Evolutionary conservation across 2,329 filamentous ascomycete genomes (phyloP), one percentile per base, ranked within the genome.

Genomic region (Arthrobotrys musiformis): DNA sequence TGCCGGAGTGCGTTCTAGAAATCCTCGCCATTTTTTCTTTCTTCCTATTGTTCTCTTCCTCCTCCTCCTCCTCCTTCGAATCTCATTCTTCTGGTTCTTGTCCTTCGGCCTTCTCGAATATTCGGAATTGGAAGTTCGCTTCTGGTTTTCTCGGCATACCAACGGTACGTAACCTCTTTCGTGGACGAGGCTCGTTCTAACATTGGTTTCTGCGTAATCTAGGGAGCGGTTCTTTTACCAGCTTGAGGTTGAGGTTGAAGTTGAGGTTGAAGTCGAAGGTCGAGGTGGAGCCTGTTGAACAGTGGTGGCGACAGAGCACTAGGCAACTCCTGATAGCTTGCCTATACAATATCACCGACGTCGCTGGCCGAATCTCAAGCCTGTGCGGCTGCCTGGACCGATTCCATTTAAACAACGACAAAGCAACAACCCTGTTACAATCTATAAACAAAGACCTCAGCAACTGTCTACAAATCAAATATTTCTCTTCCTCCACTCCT

Each of bases 61-160:
- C n/a, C n/a, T n/a, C n/a, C n/a, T 24, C 3, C 5, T 46, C 42
- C 1, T 46, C 7, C n/a, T n/a, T n/a, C n/a, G n/a, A n/a, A n/a
- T n/a, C n/a, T n/a, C n/a, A n/a, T n/a, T n/a, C n/a, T n/a, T n/a
- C n/a, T n/a, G n/a, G n/a, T n/a, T n/a, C n/a, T n/a, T n/a, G n/a
- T n/a, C n/a, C n/a, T n/a, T 33, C 9, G 4, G 40, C n/a, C 40
- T 58, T 58, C 54, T 40, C 54, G 54, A 37, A 58, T 40, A 58
- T 58, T 58, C 54, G 33, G 19, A 40, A 33, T 26, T 13, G 22
- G 22, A 37, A 15, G 54, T 58, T 40, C 3, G 54, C 40, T 40
- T 40, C 33, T 4, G 6, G 8, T 58, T 9, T n/a, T 13, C 6
- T 58, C n/a, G n/a, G n/a, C n/a, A 9, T 40, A 11, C 9, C 7